Evolutionary conservation across 2,329 filamentous ascomycete species (phyloP), one percentile per base, ranked within the genome.

Genomic region (Colletotrichum sp.): DNA sequence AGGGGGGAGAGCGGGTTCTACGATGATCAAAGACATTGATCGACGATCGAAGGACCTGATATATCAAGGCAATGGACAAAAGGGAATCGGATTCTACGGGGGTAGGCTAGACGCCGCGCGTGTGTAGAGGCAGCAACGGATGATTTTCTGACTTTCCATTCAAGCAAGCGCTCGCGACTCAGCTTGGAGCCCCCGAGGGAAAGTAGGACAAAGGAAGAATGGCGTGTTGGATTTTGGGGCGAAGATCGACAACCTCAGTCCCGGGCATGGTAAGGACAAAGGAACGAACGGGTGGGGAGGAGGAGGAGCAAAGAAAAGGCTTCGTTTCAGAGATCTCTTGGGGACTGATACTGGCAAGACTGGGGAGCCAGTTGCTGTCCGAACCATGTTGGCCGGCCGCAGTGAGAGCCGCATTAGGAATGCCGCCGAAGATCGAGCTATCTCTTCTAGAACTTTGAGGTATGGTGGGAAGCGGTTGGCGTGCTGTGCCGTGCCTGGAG

Each of bases 191-290:
- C 44, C 44, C 44, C 44, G 44, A 18, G 26, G 18, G 57, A 2
- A 32, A n/a, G 57, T 28, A 60, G n/a, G 28, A 26, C 16, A 59
- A 69, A 76, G 70, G 72, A 76, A 76, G 73, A 24, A 69, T 15
- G 55, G 9, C 72, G 15, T 21, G 24, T 57, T 12, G 39, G 44
- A 69, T 69, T 64, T 69, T 52, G 57, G 21, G 68, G 72, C 34
- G 34, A 52, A 72, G 60, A 12, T 52, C 16, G 24, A 36, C 68
- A 28, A 52, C 44, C 6, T 21, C 6, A 1, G n/a, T 2, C 10
- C 44, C 44, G 44, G 34, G 60, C 21, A 21, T 36, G n/a, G 32
- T 18, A 32, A 36, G 36, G 63, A 75, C 72, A 72, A 75, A 75
- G 72, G 32, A 72, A 18, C 21, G 72, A 34, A 36, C 21, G 62